These are phyloP conservation scores for Galerina marginata DNA, from an alignment of 768 basidiomycete species.

Conservation along the genomic window DNA sequence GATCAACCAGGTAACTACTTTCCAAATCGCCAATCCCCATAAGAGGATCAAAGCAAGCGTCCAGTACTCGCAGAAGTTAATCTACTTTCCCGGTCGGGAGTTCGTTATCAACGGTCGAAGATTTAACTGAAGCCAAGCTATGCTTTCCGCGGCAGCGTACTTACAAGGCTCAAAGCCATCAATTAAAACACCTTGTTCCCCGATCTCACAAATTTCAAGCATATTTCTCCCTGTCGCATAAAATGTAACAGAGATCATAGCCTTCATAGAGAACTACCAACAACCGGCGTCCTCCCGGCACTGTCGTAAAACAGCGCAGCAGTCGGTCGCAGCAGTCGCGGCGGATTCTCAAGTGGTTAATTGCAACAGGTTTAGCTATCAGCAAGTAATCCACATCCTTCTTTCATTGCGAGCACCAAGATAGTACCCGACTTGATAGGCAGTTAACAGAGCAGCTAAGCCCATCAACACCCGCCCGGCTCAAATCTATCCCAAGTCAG, in stretches of 20 bases:
- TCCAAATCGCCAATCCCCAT: too few relatives aligned
- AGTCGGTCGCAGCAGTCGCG: constrained; percentile 4
- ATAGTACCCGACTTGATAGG: constrained; percentile 31
- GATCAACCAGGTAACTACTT: too few relatives aligned
- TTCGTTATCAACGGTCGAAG: too few relatives aligned
- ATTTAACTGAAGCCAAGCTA: too few relatives aligned
- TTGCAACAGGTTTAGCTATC: constrained; percentile 32
- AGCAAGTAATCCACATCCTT: constrained; percentile 45
- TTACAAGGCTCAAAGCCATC: constrained; percentile 24
- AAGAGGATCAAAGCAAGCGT: too few relatives aligned
- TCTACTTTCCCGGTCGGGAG: too few relatives aligned
- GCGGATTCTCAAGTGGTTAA: too few relatives aligned
- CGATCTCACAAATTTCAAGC: constrained; percentile 51
- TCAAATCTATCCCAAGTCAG: constrained; percentile 37
- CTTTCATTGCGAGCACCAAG: constrained; percentile 34
- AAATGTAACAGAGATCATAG: constrained; percentile 38
- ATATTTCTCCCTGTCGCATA: constrained; percentile 30
- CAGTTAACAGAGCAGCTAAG: constrained; percentile 3
- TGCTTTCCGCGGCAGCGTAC: constrained; percentile 11
- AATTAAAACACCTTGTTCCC: constrained; percentile 47
- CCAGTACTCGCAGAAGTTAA: too few relatives aligned
- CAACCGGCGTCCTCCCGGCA: constrained; percentile 27
- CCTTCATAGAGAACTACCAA: constrained; percentile 44
- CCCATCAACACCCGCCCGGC: constrained; percentile 25
- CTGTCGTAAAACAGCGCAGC: constrained; percentile 24